These are phyloP conservation scores for Pontederia crassipes DNA, from an alignment of 176 grass and related monocot species.

Conservation along the genomic window DNA sequence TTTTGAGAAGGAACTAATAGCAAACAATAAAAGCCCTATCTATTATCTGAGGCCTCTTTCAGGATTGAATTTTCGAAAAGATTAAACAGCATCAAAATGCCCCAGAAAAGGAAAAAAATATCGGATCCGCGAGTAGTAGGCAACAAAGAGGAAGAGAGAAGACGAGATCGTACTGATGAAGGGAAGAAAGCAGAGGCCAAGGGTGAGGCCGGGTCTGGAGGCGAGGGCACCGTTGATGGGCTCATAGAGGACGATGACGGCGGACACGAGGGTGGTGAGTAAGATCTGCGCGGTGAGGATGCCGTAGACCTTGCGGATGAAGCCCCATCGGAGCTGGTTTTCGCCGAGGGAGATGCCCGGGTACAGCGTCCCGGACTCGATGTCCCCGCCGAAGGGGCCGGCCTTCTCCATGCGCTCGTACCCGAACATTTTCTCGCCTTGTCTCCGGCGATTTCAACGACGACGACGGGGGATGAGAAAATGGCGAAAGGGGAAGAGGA, in stretches of 20 bases:
- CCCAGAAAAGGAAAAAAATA: neutral
- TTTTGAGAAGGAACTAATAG: neutral
- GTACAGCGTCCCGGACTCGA: conserved; percentile 81
- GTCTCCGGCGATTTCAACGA: too few relatives aligned
- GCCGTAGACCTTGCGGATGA: conserved; percentile 99
- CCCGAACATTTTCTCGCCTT: neutral
- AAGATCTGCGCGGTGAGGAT: conserved; percentile 93
- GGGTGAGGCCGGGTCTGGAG: conserved; percentile 37
- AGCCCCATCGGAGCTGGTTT: conserved; percentile 89
- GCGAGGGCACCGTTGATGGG: conserved; percentile 69
- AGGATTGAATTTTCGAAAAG: too few relatives aligned
- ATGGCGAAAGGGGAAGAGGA: too few relatives aligned
- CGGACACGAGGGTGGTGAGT: conserved; percentile 76
- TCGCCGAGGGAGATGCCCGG: conserved; percentile 84
- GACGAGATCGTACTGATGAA: conserved; percentile 50
- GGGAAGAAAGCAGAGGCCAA: conserved; percentile 58
- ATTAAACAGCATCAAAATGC: too few relatives aligned
- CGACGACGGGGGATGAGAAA: too few relatives aligned
- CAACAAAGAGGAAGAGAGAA: neutral
- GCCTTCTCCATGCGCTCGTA: conserved; percentile 2
- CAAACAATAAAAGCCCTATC: too few relatives aligned
- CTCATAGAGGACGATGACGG: conserved; percentile 63
- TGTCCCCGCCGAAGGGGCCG: conserved; percentile 22
- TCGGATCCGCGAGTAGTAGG: neutral
- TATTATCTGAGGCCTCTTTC: too few relatives aligned